Percentiles rank a stretch among this genome's conserved stretches.
These are phyloP conservation scores for Fusarium nanum DNA, from an alignment of 2,329 filamentous ascomycete species.

Conservation along the genomic window DNA sequence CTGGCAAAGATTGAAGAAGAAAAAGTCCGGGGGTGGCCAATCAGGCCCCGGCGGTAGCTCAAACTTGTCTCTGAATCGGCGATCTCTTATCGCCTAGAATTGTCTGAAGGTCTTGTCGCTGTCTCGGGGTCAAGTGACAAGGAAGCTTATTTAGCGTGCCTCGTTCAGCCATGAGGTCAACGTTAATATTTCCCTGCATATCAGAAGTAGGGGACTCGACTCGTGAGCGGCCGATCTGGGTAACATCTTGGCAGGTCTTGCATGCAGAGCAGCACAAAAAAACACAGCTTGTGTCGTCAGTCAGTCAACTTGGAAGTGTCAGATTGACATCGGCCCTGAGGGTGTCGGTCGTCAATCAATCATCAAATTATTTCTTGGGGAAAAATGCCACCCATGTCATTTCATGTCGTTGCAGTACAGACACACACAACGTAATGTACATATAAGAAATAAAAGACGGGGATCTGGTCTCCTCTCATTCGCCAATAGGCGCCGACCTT, in stretches of 20 bases:
- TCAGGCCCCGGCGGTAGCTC: conserved; percentile 32
- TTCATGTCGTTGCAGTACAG: conserved; percentile 8
- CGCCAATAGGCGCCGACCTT: conserved; percentile 42
- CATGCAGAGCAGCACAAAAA: conserved; percentile 2
- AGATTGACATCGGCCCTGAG: conserved; percentile 15
- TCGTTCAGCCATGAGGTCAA: conserved; percentile 30
- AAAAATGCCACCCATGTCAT: conserved; percentile 38
- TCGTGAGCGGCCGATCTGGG: conserved; percentile 26
- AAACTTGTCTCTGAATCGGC: conserved; percentile 39
- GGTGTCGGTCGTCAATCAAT: conserved; percentile 6
- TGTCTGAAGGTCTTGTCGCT: conserved; percentile 22
- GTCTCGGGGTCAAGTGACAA: conserved; percentile 36
- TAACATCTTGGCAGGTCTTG: conserved; percentile 25
- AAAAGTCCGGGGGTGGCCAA: conserved; percentile 49
- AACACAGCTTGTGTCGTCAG: conserved; percentile 1
- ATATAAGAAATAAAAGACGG: conserved; percentile 12
- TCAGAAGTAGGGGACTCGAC: conserved; percentile 16
- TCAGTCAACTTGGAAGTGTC: conserved; percentile 8
- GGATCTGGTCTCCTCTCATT: conserved; percentile 37
- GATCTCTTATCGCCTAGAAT: conserved; percentile 43
- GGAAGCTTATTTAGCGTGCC: conserved; percentile 29
- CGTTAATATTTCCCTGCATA: conserved; percentile 30
- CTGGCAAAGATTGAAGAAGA: conserved; percentile 11
- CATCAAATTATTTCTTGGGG: neutral
- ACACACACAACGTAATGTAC: neutral